Percentiles rank a stretch among this genome's conserved stretches.
Evolutionary conservation across 1,284 basidiomycete species (phyloP).

Genomic region (Polyporus tsugae): DNA sequence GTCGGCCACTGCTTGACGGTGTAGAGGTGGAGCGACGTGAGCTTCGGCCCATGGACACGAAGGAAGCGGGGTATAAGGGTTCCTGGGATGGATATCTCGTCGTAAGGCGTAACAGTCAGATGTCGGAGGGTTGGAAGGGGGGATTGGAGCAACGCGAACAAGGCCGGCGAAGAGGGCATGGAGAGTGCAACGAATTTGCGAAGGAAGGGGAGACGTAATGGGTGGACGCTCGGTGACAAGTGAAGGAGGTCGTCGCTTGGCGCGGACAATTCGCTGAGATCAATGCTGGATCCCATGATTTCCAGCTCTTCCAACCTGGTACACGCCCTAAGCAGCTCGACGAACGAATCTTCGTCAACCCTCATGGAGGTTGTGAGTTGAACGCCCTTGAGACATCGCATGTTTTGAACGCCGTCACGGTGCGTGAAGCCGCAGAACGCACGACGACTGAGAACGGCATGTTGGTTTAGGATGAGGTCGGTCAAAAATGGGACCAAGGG

Average conservation of each 20-base stretch:
- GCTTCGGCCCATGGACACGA: constrained; percentile 62
- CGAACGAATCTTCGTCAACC: constrained; percentile 42
- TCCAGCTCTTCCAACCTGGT: constrained; percentile 72
- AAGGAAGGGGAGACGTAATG: constrained; percentile 65
- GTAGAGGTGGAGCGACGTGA: constrained; percentile 72
- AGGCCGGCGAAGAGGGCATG: constrained; percentile 70
- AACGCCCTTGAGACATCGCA: constrained; percentile 72
- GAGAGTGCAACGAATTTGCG: constrained; percentile 72
- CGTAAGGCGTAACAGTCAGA: constrained; percentile 78
- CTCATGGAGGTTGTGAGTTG: constrained; percentile 37
- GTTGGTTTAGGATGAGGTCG: constrained; percentile 65
- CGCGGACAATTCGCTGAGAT: constrained; percentile 56
- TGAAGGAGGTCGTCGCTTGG: constrained; percentile 35
- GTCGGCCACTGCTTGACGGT: constrained; percentile 83
- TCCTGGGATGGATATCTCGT: constrained; percentile 64
- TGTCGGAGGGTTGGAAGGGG: constrained; percentile 72
- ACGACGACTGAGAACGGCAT: constrained; percentile 66
- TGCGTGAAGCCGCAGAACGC: constrained; percentile 62
- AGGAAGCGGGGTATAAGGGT: constrained; percentile 72
- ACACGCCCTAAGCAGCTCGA: constrained; percentile 62
- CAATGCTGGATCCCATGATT: constrained; percentile 65
- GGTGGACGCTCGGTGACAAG: constrained; percentile 42
- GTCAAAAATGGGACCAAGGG: constrained; percentile 75
- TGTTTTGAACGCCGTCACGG: constrained; percentile 57
- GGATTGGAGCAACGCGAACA: constrained; percentile 66